phyloP scores from a whole-genome alignment of 257 asterid genomes.

The Scutellaria minor region DNA sequence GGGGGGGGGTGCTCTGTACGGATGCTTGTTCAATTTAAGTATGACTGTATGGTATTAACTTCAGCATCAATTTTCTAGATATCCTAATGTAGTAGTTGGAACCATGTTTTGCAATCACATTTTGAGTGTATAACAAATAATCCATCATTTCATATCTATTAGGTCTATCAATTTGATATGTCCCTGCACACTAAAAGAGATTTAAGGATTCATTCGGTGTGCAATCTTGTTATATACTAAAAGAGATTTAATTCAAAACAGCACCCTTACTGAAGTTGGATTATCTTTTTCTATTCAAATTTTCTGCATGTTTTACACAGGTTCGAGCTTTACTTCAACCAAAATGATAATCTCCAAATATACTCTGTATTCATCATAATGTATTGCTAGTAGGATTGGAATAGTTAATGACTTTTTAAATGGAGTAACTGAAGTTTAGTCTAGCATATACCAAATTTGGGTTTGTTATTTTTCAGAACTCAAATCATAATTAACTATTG shows the following conservation, averaged over 20 bases:
- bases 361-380: not conserved
- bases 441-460: not conserved
- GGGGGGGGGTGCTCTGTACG: not conserved
- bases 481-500: not conserved
- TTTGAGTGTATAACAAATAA: too few species aligned
- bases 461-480: conserved; percentile 6
- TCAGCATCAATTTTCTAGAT: not conserved
- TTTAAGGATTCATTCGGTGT: not conserved
- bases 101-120: too few species aligned
- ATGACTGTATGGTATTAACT: not conserved
- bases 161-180: too few species aligned
- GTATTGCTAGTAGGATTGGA: conserved; percentile 17
- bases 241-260: not conserved
- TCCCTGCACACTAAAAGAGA: not conserved
- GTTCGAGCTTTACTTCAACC: conserved; percentile 10
- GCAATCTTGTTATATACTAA: too few species aligned
- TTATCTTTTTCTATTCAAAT: not conserved
- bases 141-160: too few species aligned
- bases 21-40: not conserved
- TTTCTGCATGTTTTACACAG: not conserved
- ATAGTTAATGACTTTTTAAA: not conserved
- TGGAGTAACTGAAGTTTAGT: conserved; percentile 1
- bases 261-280: conserved; percentile 8
- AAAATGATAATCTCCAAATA: conserved; percentile 12
- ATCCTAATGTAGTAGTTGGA: too few species aligned